Evolutionary conservation across 306 rosid species (phyloP).

Genomic region (Citrullus colocynthis): DNA sequence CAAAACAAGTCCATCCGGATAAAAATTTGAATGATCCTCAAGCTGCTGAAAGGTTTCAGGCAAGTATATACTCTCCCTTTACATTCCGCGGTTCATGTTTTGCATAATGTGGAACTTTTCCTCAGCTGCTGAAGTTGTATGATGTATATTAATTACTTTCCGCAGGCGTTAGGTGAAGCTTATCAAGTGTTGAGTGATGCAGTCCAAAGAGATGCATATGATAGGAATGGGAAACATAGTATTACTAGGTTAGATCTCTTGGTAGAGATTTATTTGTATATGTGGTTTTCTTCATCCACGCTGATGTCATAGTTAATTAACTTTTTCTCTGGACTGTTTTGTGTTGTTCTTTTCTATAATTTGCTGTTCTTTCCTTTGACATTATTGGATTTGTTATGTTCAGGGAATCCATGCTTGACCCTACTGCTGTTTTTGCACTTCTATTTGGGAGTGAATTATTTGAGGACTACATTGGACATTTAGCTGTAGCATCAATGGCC

Average conservation of each 20-base stretch:
- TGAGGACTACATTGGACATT: slow-evolving; percentile 84
- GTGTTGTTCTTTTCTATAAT: background rate
- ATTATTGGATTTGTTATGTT: slow-evolving; percentile 7
- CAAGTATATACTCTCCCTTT: slow-evolving; percentile 7
- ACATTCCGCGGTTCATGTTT: background rate
- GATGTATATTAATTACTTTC: background rate
- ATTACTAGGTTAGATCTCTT: slow-evolving; percentile 39
- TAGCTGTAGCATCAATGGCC: slow-evolving; percentile 89
- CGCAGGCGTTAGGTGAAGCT: slow-evolving; percentile 74
- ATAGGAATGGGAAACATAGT: slow-evolving; percentile 71
- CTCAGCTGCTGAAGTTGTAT: background rate
- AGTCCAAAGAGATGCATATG: slow-evolving; percentile 53
- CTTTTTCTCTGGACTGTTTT: background rate
- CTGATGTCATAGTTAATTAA: background rate
- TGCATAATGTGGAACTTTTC: background rate
- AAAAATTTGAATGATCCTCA: slow-evolving; percentile 77
- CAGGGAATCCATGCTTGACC: slow-evolving; percentile 90
- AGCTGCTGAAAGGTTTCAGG: slow-evolving; percentile 80
- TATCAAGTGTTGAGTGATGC: slow-evolving; percentile 89
- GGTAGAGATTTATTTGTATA: background rate
- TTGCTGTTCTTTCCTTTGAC: background rate
- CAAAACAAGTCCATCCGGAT: slow-evolving; percentile 95
- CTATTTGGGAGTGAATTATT: slow-evolving; percentile 88
- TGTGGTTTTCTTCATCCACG: background rate
- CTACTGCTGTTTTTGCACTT: slow-evolving; percentile 73